Conservation (phyloP, 2,329 filamentous ascomycete species). For the Microascus cirrosus region DNA sequence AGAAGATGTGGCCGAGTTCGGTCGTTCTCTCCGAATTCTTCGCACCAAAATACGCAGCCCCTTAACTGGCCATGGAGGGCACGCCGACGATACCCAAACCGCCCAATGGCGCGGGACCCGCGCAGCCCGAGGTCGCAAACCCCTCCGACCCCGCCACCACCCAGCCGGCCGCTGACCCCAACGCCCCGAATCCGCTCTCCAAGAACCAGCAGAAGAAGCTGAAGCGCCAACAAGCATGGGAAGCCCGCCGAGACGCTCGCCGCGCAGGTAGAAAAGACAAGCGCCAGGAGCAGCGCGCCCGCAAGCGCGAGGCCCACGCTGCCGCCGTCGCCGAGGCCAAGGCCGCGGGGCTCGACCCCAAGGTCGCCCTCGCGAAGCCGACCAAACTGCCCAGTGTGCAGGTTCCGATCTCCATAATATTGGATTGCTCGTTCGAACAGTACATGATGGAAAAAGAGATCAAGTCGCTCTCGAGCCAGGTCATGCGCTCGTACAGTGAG, state of each 20-base stretch:
- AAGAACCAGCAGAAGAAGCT: slow-evolving; percentile 82
- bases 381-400: slow-evolving; percentile 31
- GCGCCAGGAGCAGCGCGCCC: slow-evolving; percentile 32
- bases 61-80: neutral
- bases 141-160: neutral
- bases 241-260: slow-evolving; percentile 53
- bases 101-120: neutral
- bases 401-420: slow-evolving; percentile 67
- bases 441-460: slow-evolving; percentile 82
- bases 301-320: slow-evolving; percentile 37
- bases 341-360: slow-evolving; percentile 29
- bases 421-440: slow-evolving; percentile 88
- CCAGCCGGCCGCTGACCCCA: neutral
- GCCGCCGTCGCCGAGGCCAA: slow-evolving; percentile 33
- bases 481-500: slow-evolving; percentile 83
- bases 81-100: neutral
- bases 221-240: slow-evolving; percentile 62
- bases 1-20: neutral
- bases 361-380: slow-evolving; percentile 17
- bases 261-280: slow-evolving; percentile 44
- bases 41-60: neutral
- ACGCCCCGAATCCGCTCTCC: neutral
- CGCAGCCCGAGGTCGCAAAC: neutral
- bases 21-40: neutral
- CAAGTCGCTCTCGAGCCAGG: slow-evolving; percentile 70